Conservation (phyloP, 2,329 filamentous ascomycete species). For the Colletotrichum cordylinicola region DNA sequence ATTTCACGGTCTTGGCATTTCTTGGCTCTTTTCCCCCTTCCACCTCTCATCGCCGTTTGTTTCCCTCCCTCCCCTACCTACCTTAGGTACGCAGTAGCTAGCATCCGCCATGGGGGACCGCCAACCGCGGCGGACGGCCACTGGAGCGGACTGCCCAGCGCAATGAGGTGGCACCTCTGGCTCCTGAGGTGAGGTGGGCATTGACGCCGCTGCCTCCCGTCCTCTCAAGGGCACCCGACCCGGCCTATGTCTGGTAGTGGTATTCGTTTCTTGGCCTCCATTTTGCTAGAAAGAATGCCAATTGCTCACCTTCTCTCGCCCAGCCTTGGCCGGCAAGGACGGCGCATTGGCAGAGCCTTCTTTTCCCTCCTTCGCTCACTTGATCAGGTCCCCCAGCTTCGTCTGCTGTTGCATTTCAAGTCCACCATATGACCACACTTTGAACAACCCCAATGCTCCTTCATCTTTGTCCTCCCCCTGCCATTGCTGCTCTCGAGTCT, state of each 20-base stretch:
- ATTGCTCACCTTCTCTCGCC: slow-evolving; percentile 8
- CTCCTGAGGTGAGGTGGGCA: background rate
- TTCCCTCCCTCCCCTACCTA: background rate
- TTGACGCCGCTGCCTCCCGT: background rate
- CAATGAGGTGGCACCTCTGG: background rate
- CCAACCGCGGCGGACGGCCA: background rate
- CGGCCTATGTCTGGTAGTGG: background rate
- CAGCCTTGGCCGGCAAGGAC: slow-evolving; percentile 22
- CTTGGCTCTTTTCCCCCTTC: slow-evolving; percentile 12
- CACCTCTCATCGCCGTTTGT: slow-evolving; percentile 9
- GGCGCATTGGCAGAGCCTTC: slow-evolving; percentile 14
- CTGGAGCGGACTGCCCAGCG: background rate
- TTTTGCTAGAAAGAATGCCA: slow-evolving; percentile 12
- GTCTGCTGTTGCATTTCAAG: background rate
- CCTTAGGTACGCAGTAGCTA: background rate
- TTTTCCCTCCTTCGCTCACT: background rate
- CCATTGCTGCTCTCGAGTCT: background rate
- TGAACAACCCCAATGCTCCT: background rate
- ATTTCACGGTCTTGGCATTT: slow-evolving; percentile 19
- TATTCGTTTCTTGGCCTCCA: slow-evolving; percentile 15
- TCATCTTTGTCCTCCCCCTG: background rate
- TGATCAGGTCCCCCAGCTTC: background rate
- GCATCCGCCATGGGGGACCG: background rate
- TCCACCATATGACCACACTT: background rate
- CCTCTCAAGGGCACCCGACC: background rate